These are phyloP conservation scores for Proliferodiscus dingleyae DNA, from an alignment of 2,329 filamentous ascomycete species.

Conservation along the genomic window DNA sequence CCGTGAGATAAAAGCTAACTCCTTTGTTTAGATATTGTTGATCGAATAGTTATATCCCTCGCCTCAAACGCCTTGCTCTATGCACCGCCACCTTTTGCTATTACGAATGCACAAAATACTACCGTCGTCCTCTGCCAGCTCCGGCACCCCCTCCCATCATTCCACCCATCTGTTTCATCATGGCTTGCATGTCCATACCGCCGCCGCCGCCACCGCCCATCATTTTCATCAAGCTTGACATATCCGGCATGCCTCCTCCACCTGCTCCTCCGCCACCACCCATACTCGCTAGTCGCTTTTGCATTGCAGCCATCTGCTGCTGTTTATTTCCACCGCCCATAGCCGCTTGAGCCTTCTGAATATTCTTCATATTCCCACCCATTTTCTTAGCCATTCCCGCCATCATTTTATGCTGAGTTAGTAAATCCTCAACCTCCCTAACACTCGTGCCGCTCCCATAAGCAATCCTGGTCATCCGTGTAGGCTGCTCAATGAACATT, in stretches of 20 bases:
- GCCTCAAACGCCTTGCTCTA: constrained; percentile 14
- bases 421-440: constrained; percentile 86
- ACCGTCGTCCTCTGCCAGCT: constrained; percentile 27
- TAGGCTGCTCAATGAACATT: constrained; percentile 86
- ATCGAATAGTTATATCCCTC: too few relatives aligned
- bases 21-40: too few relatives aligned
- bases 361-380: constrained; percentile 95
- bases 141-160: constrained; percentile 37
- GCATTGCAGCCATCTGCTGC: constrained; percentile 94
- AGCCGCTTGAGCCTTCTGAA: constrained; percentile 86
- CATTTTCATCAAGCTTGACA: constrained; percentile 89
- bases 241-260: constrained; percentile 67
- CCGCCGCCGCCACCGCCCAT: constrained; percentile 66
- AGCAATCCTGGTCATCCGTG: constrained; percentile 87
- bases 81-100: constrained; percentile 2
- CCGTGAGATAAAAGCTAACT: too few relatives aligned
- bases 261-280: constrained; percentile 62
- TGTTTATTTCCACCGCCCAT: constrained; percentile 89
- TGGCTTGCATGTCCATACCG: constrained; percentile 72
- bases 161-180: constrained; percentile 65
- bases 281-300: constrained; percentile 91
- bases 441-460: constrained; percentile 87
- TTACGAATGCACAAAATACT: constrained; percentile 1
- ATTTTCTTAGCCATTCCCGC: constrained; percentile 99
- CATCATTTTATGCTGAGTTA: constrained; percentile 99